Evolutionary conservation across 164 flowering plant genomes (phyloP).

Genomic region (Akebia trifoliata): DNA sequence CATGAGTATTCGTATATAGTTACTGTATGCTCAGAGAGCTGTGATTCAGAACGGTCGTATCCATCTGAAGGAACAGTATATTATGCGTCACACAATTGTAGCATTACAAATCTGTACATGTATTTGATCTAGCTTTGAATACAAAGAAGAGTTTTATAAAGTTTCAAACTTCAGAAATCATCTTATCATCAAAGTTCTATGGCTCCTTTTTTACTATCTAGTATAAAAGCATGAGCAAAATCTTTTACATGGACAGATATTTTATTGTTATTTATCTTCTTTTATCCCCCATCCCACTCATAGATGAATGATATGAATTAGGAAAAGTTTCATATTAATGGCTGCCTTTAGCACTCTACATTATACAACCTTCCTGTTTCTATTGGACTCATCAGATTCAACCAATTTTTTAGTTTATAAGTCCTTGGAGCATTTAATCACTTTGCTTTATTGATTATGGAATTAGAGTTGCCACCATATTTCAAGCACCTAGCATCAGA

Average conservation of each 20-base stretch:
- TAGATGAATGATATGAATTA: background rate
- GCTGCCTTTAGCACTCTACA: background rate
- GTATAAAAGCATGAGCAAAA: background rate
- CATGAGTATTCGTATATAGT: too few relatives aligned
- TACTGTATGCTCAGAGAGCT: too few relatives aligned
- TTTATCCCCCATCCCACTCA: too few relatives aligned
- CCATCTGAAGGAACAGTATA: background rate
- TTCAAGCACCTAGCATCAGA: slow-evolving; percentile 22
- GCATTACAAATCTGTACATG: background rate
- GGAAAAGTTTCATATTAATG: background rate
- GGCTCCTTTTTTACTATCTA: background rate
- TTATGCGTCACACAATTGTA: background rate
- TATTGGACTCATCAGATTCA: background rate
- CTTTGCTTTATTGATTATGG: slow-evolving; percentile 17
- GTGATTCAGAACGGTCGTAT: background rate
- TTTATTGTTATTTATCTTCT: too few relatives aligned
- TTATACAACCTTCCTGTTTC: background rate
- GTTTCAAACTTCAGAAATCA: background rate
- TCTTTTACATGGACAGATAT: too few relatives aligned
- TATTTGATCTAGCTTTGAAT: slow-evolving; percentile 4
- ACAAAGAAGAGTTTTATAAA: background rate
- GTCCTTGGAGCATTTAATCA: slow-evolving; percentile 1
- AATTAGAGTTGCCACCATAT: slow-evolving; percentile 30
- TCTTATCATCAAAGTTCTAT: background rate
- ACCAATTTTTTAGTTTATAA: background rate